Percentiles rank a stretch among this genome's conserved stretches.
These are phyloP conservation scores for Nannochloris sp. DNA, from an alignment of 139 green algal genomes.

Conservation along the genomic window DNA sequence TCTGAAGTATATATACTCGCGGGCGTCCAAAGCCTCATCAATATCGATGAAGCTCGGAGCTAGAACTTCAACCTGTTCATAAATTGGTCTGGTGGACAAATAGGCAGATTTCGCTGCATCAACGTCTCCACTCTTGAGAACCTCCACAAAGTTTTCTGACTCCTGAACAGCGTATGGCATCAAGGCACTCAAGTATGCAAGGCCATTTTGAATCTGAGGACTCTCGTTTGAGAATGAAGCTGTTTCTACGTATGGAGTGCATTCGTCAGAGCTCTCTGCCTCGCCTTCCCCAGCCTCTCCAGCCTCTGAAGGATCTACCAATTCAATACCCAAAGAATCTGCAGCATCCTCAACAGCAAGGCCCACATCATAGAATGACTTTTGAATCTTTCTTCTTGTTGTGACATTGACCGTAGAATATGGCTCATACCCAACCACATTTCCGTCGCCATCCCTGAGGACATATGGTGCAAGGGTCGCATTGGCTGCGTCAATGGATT, in stretches of 20 bases:
- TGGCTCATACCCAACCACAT: not conserved
- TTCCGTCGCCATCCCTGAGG: not conserved
- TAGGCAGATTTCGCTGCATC: conserved; percentile 17
- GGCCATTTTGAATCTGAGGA: conserved; percentile 5
- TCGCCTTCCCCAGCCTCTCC: conserved; percentile 4
- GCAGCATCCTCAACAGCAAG: conserved; percentile 4
- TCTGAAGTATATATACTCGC: conserved; percentile 9
- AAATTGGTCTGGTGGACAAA: conserved; percentile 10
- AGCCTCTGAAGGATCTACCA: not conserved
- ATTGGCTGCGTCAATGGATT: not conserved
- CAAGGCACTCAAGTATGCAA: conserved; percentile 20
- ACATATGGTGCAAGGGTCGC: not conserved
- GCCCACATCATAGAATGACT: conserved; percentile 15
- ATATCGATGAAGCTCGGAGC: conserved; percentile 10
- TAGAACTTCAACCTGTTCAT: conserved; percentile 29
- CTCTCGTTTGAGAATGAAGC: not conserved
- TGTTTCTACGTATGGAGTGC: conserved; percentile 2
- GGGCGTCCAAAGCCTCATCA: conserved; percentile 19
- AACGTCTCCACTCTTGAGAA: conserved; percentile 10
- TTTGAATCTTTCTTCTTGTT: conserved; percentile 8
- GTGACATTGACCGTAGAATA: conserved; percentile 2
- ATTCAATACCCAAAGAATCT: not conserved
- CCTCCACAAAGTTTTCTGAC: conserved; percentile 2
- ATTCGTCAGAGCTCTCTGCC: conserved; percentile 11
- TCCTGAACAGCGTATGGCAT: conserved; percentile 5